Evolutionary conservation across 2,329 filamentous ascomycete species (phyloP), one percentile per base, ranked within the genome.

Genomic region (Lachnellula hyalina): DNA sequence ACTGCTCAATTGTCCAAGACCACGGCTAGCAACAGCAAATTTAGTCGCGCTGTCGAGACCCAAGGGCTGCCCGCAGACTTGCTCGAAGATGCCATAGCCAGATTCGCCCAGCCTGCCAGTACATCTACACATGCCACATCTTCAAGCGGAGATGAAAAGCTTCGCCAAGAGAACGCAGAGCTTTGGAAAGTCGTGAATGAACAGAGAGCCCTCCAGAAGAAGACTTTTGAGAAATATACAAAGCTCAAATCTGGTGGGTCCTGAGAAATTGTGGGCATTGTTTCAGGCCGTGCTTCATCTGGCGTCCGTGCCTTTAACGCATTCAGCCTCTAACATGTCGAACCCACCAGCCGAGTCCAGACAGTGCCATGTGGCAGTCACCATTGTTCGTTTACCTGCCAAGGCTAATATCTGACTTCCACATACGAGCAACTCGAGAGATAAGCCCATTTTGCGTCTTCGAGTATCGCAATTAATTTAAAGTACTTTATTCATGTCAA

Each of bases 1-100:
- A 85, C 78, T 15, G 75, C 83, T 12, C 85, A 89, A 68, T 74
- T 91, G n/a, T 75, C 14, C 70, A 73, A 55, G 77, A 47, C 56
- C 47, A 49, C 57, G 17, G 47, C 47, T 17, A 47, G 42, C 17
- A 57, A 48, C 23, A 17, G 49, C 15, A 32, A 32, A 9, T 65
- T 67, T 52, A 60, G 58, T 42, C 32, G 54, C 23, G 55, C 54
- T n/a, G 48, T 68, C 15, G 41, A 58, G n/a, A 44, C 47, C 36
- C 54, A 55, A 11, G 67, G 67, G 9, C 57, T 68, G 45, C 63
- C 65, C 8, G 14, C 47, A 17, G 72, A 75, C 15, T 67, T 73
- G 2, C 66, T 85, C 34, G 75, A 82, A 58, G 68, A 72, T 45
- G 81, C 80, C 12, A 73, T 82, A 23, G 66, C 75, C 3, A 71